Base-by-base conservation (phyloP, 257 asterid species). In the Nicotiana attenuata region DNA sequence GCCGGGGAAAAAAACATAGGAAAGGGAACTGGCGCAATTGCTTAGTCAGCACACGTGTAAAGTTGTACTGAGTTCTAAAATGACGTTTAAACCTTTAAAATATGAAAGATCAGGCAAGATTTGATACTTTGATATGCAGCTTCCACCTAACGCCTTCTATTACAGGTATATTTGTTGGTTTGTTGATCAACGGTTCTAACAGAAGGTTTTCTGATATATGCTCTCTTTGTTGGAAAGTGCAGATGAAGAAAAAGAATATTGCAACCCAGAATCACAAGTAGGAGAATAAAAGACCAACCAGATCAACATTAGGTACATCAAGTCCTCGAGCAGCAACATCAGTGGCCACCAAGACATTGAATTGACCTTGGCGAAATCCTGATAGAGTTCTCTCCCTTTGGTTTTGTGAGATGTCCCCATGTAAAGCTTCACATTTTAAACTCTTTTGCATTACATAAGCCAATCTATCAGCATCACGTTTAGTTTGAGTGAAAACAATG, bases 271-370 rank as follows among this genome's bases (percentile, higher is more conserved):
- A 26, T 45, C 57, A 24, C 65, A 64, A 78, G 17, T 38, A 41
- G 11, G 15, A 65, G 59, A 75, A 35, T 53, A 50, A 82, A 82
- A 76, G 66, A 88, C 88, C 84, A 67, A 94, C 98, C 93, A 94
- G 92, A 88, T 96, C 99, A 81, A 96, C 99, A 86, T 96, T 96
- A 82, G 99, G 99, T 26, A 96, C 98, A 78, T 96, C 99, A 61
- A 96, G 98, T 52, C 99, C 99, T 52, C 99, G 99, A 5, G 99
- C 98, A 83, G 98, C 99, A 52, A 96, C 98, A 85, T 96, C 99
- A 81, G 99, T 96, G 71, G 99, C 98, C 73, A 96, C 97, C 66
- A 96, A 90, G 19, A 91, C 82, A 85, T 87, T 92, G 89, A 92
- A 75, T 35, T 88, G 90, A 13, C 98, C 98, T 20, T 92, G 96